Conservation (phyloP, 2,329 filamentous ascomycete genomes). For the Dryadomyces quercus-mongolicae region DNA sequence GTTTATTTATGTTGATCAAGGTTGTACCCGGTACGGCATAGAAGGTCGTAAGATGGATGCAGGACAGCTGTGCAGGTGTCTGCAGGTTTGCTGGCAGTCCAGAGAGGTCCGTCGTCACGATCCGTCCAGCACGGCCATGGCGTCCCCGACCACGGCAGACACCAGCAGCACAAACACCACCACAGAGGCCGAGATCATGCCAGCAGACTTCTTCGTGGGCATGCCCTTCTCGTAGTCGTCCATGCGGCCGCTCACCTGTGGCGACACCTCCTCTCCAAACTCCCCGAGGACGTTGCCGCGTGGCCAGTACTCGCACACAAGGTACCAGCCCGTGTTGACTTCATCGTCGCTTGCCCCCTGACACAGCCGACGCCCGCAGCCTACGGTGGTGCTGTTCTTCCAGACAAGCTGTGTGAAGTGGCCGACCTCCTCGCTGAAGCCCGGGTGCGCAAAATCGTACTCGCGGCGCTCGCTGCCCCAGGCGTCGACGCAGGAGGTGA, state of each 20-base stretch:
- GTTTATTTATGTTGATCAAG: no score
- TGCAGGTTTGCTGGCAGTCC: not conserved
- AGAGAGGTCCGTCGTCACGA: not conserved
- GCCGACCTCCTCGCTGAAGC: conserved; percentile 48
- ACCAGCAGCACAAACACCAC: conserved; percentile 4
- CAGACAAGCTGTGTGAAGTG: conserved; percentile 68
- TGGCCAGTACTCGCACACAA: conserved; percentile 61
- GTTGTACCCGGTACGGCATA: no score
- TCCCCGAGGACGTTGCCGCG: conserved; percentile 48
- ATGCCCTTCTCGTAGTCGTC: not conserved
- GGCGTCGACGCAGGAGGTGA: conserved; percentile 40
- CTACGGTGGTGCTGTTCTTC: conserved; percentile 47
- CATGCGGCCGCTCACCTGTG: conserved; percentile 14
- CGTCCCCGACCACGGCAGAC: conserved; percentile 5
- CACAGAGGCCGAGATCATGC: conserved; percentile 4
- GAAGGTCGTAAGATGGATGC: no score
- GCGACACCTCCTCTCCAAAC: conserved; percentile 33
- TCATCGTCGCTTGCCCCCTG: conserved; percentile 11
- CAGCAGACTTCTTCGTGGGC: not conserved
- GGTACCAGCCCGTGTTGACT: conserved; percentile 41
- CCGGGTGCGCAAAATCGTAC: conserved; percentile 47
- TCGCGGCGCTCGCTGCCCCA: conserved; percentile 50
- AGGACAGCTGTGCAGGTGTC: no score
- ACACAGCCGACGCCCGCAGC: conserved; percentile 37
- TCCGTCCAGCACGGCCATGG: not conserved